A percentile compares a stretch with the other conserved stretches of the same genome.
Evolutionary conservation across 208 protist genomes (phyloP).

Genomic region (Trypanosoma grayi): DNA sequence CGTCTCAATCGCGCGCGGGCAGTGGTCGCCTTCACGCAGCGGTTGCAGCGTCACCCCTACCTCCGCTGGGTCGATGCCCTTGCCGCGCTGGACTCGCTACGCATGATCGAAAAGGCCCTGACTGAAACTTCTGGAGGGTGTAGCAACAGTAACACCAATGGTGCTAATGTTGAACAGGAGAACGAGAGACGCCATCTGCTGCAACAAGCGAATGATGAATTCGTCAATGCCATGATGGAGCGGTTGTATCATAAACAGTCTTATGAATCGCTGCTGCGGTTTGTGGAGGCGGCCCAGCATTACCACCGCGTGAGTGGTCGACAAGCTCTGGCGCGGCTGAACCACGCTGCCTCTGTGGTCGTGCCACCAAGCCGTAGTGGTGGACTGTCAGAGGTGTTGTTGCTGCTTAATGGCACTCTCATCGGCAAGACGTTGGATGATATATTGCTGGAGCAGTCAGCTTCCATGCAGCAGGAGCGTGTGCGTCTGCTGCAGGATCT

Average conservation of each 20-base stretch:
- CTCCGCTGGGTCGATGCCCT: slow-evolving; percentile 17
- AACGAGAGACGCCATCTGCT: background rate
- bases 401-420: slow-evolving; percentile 21
- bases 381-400: slow-evolving; percentile 16
- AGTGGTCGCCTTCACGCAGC: slow-evolving; percentile 3
- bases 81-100: slow-evolving; percentile 8
- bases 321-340: slow-evolving; percentile 17
- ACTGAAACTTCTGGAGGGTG: background rate
- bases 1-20: slow-evolving; percentile 2
- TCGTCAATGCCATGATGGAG: slow-evolving; percentile 6
- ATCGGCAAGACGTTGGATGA: slow-evolving; percentile 15
- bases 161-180: background rate
- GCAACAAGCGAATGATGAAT: slow-evolving; percentile 3
- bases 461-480: background rate
- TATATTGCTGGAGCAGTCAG: slow-evolving; percentile 20
- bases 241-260: slow-evolving; percentile 16
- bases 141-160: background rate
- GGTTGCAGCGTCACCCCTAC: slow-evolving; percentile 21
- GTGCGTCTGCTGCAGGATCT: slow-evolving; percentile 9
- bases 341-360: slow-evolving; percentile 31
- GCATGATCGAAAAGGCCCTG: background rate
- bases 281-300: slow-evolving; percentile 24
- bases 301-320: slow-evolving; percentile 7
- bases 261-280: slow-evolving; percentile 26
- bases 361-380: slow-evolving; percentile 6